Evolutionary conservation across 2,329 filamentous ascomycete genomes (phyloP).

Genomic region (Exophiala aquamarina): DNA sequence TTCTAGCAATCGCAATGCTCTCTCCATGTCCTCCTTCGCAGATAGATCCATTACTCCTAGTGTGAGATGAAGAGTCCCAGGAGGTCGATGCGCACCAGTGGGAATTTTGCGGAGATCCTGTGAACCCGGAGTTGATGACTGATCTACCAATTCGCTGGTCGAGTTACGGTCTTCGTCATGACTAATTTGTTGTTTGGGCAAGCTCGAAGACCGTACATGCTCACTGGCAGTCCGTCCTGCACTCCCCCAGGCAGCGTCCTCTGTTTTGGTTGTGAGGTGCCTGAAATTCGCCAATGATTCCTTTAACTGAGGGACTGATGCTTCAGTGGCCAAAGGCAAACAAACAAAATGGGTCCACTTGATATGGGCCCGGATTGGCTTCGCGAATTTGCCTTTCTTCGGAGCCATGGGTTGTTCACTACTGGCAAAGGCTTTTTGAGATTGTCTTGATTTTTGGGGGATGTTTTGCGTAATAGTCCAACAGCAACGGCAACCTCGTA

Average conservation of each 20-base stretch:
- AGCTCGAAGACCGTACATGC: no score
- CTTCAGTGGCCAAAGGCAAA: not conserved
- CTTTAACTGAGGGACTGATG: not conserved
- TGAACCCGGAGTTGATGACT: no score
- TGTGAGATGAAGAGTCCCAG: conserved; percentile 81
- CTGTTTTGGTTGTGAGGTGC: not conserved
- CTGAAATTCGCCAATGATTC: conserved; percentile 1
- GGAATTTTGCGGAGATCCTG: conserved; percentile 51
- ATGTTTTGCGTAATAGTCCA: no score
- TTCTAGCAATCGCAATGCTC: conserved; percentile 47
- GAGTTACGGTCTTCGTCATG: no score
- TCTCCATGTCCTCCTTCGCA: conserved; percentile 48
- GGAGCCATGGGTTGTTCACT: not conserved
- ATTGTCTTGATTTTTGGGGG: no score
- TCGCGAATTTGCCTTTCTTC: conserved; percentile 1
- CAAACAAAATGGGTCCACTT: not conserved
- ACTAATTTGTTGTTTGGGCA: no score
- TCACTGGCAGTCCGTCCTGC: no score
- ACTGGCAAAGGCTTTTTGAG: no score
- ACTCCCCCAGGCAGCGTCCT: no score
- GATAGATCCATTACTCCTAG: conserved; percentile 80
- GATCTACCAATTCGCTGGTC: not conserved
- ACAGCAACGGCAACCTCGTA: no score
- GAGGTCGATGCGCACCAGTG: conserved; percentile 67
- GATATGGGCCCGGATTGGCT: not conserved